Percentiles rank a stretch among this genome's conserved stretches.
Conservation (phyloP, 768 basidiomycete species). For the Pisolithus tinctorius region DNA sequence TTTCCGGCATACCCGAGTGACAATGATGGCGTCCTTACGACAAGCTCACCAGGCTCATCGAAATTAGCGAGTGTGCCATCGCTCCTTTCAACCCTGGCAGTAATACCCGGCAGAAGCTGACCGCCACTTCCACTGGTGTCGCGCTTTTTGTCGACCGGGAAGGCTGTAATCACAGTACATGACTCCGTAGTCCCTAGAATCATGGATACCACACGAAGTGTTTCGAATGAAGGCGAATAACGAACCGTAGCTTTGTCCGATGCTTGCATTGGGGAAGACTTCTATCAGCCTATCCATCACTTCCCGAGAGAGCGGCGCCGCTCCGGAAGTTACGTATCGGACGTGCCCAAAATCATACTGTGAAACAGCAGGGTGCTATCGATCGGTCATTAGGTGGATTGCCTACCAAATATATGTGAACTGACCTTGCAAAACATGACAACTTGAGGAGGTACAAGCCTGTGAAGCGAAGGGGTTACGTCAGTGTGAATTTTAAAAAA, state of each 20-base stretch:
- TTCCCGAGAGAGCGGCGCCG: constrained; percentile 51
- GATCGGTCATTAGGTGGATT: neutral
- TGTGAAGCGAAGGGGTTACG: constrained; percentile 1
- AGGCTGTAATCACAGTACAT: constrained; percentile 42
- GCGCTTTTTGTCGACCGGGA: constrained; percentile 39
- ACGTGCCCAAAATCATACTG: constrained; percentile 35
- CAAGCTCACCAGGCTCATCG: constrained; percentile 56
- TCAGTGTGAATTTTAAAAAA: too few species aligned
- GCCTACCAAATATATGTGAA: neutral
- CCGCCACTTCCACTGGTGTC: constrained; percentile 50
- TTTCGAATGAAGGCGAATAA: neutral
- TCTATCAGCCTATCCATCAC: constrained; percentile 39
- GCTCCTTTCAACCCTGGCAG: constrained; percentile 47
- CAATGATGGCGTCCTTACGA: constrained; percentile 55
- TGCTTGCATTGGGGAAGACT: constrained; percentile 41
- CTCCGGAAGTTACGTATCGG: constrained; percentile 37
- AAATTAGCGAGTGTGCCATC: constrained; percentile 52
- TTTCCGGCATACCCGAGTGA: constrained; percentile 54
- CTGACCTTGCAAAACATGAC: constrained; percentile 44
- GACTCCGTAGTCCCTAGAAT: constrained; percentile 58
- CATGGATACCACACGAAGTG: neutral
- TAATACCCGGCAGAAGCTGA: constrained; percentile 49
- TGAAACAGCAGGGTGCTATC: constrained; percentile 34
- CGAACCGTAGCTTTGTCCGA: constrained; percentile 61
- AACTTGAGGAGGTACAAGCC: constrained; percentile 44